A percentile compares a stretch with the other conserved stretches of the same genome.
Evolutionary conservation across 2,329 filamentous ascomycete species (phyloP).

Genomic region (Exserohilum turcica): DNA sequence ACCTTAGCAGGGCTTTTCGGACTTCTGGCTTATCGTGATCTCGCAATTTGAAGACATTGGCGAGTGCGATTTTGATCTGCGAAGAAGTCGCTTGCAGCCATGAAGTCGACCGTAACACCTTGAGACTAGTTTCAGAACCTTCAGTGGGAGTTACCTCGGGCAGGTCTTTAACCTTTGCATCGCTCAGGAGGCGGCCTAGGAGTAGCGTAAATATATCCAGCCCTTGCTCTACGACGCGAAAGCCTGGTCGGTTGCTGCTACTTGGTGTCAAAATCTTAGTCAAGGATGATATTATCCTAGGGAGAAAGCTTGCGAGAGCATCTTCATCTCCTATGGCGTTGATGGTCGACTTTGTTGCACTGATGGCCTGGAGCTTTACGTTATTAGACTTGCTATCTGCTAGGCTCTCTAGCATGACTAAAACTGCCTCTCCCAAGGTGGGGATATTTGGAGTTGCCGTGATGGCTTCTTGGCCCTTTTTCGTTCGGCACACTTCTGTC

Average conservation of each 20-base stretch:
- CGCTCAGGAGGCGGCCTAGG: constrained; percentile 54
- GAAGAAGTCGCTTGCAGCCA: constrained; percentile 82
- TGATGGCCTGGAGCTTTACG: constrained; percentile 73
- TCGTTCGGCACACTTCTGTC: constrained; percentile 58
- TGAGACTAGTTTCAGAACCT: constrained; percentile 20
- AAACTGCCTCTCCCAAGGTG: constrained; percentile 79
- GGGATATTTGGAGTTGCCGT: constrained; percentile 68
- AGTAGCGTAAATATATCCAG: constrained; percentile 62
- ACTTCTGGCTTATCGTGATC: constrained; percentile 73
- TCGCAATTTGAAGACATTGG: constrained; percentile 75
- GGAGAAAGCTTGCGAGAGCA: constrained; percentile 83
- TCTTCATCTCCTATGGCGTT: constrained; percentile 70
- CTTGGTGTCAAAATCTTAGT: constrained; percentile 75
- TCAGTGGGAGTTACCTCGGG: constrained; percentile 17
- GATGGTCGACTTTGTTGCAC: constrained; percentile 67
- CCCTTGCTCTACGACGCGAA: constrained; percentile 67
- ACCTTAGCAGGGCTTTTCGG: constrained; percentile 65
- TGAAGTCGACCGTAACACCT: constrained; percentile 52
- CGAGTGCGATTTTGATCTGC: constrained; percentile 83
- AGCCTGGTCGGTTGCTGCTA: constrained; percentile 63
- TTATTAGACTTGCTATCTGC: constrained; percentile 65
- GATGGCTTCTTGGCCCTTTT: constrained; percentile 57
- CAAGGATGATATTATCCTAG: constrained; percentile 82
- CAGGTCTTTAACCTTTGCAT: constrained; percentile 46
- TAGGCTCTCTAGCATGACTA: constrained; percentile 77